Evolutionary conservation across 441 rosid species (phyloP), one percentile per base, ranked within the genome.

Genomic region (Bruguiera hainesii): DNA sequence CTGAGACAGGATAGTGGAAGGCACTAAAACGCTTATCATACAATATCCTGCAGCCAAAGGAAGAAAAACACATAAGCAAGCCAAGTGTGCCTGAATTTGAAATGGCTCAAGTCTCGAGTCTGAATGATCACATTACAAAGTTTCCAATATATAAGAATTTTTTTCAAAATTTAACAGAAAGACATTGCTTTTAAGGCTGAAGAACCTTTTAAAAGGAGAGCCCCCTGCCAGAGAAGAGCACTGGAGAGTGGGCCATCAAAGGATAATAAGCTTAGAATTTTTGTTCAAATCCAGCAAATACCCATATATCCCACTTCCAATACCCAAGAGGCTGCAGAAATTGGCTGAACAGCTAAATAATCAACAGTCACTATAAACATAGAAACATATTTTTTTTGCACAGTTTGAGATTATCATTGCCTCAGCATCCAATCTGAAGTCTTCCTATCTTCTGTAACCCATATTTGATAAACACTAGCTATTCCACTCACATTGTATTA

Each of bases 1-100:
- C 98, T 15, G 82, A 70, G 75, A 96, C 99, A 56, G 98, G 98
- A 75, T 81, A 96, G 80, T 90, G 99, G 73, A 96, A 96, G 71
- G 84, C 99, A 67, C 78, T 87, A 77, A 96, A 96, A 71, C 97
- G 78, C 78, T 90, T 93, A 78, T 96, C 98, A 61, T 88, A 96
- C 30, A 96, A 79, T 67, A 93, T 78, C 87, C 99, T 96, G 92
- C 74, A 82, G 65, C 11, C 25, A 67, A 51, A 63, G 51, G 2
- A 37, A 56, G 7, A 35, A n/a, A 67, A 33, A 23, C 19, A 52
- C 70, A 49, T 61, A 30, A 55, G 58, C 58, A 55, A 23, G 18
- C 18, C 30, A 23, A 55, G 6, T 55, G 58, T 20, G 21, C 28
- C 58, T 55, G 3, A 55, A 23, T 20, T 26, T 55, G 58, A 55